Base-by-base conservation (phyloP, 495 filamentous ascomycete species). In the Neurospora pannonica region DNA sequence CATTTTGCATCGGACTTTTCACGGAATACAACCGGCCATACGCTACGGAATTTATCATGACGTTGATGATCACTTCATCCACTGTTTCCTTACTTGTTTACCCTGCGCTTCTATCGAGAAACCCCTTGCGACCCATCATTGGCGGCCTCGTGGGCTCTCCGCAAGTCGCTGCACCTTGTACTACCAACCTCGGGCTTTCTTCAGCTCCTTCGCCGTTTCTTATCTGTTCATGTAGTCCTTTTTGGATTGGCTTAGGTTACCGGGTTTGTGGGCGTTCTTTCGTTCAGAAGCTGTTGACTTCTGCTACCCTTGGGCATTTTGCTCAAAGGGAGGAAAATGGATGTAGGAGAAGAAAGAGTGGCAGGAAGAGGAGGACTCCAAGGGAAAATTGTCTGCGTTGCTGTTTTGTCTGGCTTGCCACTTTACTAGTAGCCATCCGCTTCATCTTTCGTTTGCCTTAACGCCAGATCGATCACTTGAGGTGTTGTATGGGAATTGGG, bases 41-140 rank as follows among this genome's bases (percentile, higher is more conserved):
- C 76, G 75, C 77, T 76, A 76, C 72, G 78, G 76, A 79, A 76
- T 77, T 81, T 74, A 75, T 77, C 76, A 81, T 62, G 78, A 79
- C 71, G 74, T 78, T 76, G 73, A 81, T 77, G 79, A 78, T 78
- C 76, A 67, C 54, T 67, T 67, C 54, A 67, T 67, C 54, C 54
- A 9, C 28, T 67, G 28, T 67, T 67, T 62, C 34, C 15, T 67
- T 67, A 36, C 5, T 31, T 67, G 54, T 67, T 34, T 67, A 36
- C 28, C 28, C 54, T 34, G 54, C 54, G 54, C 54, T 67, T 67
- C 54, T 67, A 17, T 67, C 15, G 13, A 67, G 24, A 67, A 2
- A 34, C 28, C 15, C 5, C 48, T 60, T 60, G 48, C 1, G 21
- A 28, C 10, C 42, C 42, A 46, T 46, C 42, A 21, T 10, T 21